These are phyloP conservation scores for Uronychia setigera DNA, from an alignment of 73 alveolate genomes.

Conservation along the genomic window DNA sequence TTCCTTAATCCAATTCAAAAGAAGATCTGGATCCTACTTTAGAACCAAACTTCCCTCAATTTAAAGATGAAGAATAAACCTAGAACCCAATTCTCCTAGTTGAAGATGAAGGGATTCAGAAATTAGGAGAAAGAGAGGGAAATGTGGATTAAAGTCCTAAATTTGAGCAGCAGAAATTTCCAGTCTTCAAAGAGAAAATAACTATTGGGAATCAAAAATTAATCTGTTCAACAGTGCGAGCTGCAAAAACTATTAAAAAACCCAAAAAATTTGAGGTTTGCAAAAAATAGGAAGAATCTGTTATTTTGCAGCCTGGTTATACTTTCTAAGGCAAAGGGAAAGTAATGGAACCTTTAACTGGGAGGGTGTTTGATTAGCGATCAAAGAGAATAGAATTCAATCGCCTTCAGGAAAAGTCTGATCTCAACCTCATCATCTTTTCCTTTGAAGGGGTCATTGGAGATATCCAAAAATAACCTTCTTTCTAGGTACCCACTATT, in stretches of 20 bases:
- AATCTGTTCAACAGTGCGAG: neutral
- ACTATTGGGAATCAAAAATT: neutral
- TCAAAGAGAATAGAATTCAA: neutral
- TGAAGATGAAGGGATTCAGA: neutral
- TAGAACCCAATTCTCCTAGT: too few species aligned
- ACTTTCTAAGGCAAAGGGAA: too few species aligned
- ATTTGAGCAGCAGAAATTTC: neutral
- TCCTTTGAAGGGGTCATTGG: neutral
- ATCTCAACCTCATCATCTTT: neutral
- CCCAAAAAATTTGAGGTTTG: neutral
- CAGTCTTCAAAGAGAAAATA: neutral
- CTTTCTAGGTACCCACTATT: too few species aligned
- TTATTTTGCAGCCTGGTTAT: neutral
- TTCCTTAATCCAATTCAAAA: neutral
- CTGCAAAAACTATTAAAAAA: neutral
- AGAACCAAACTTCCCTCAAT: too few species aligned
- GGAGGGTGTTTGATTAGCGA: neutral
- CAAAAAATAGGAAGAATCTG: neutral
- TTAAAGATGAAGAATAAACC: too few species aligned
- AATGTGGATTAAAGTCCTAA: neutral
- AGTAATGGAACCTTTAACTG: neutral
- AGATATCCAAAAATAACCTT: neutral
- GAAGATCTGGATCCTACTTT: neutral
- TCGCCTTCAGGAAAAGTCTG: neutral
- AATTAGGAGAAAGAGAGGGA: neutral